Conservation (phyloP, 345 rosid species). For the Dipteronia dyeriana region DNA sequence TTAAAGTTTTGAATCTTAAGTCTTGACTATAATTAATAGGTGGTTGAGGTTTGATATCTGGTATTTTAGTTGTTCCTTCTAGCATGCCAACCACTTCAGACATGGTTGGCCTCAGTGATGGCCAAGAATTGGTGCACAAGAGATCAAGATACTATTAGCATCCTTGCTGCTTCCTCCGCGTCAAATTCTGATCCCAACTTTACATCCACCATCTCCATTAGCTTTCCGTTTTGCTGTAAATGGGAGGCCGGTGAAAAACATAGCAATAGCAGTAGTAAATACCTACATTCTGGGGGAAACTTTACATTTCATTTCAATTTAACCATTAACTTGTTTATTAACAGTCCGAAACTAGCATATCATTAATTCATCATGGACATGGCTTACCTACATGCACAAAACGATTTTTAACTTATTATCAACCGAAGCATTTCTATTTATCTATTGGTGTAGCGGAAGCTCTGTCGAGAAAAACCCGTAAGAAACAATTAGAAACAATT, state of each 20-base stretch:
- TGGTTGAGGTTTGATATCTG: constrained; percentile 11
- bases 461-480: too few relatives aligned
- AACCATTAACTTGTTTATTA: too few relatives aligned
- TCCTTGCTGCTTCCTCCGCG: constrained; percentile 25
- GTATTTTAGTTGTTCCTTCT: constrained; percentile 21
- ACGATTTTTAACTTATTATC: not conserved
- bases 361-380: too few relatives aligned
- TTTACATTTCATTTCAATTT: too few relatives aligned
- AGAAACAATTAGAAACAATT: too few relatives aligned
- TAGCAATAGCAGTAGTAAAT: not conserved
- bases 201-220: constrained; percentile 28
- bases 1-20: constrained; percentile 23
- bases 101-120: constrained; percentile 31
- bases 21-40: constrained; percentile 19
- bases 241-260: constrained; percentile 25
- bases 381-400: not conserved
- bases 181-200: constrained; percentile 9
- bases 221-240: constrained; percentile 23
- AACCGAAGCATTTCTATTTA: not conserved
- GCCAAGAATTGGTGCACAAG: constrained; percentile 31
- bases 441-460: too few relatives aligned
- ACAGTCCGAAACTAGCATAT: too few relatives aligned
- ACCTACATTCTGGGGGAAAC: not conserved
- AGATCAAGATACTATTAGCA: constrained; percentile 29
- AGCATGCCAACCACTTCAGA: constrained; percentile 34